Base-by-base conservation (phyloP, 768 basidiomycete species). In the Myochromella boudieri region DNA sequence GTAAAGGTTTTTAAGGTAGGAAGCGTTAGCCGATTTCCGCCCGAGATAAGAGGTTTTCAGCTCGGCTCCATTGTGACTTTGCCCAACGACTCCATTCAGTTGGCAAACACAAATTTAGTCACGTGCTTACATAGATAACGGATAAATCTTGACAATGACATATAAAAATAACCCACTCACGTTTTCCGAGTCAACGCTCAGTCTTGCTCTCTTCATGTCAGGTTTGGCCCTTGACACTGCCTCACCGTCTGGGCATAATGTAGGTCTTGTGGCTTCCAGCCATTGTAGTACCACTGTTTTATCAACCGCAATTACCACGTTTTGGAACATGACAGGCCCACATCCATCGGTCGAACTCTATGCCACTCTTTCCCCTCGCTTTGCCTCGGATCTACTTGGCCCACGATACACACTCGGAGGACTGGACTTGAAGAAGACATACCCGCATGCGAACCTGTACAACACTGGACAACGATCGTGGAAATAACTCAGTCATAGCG, bases 41-140 rank as follows among this genome's bases (percentile, higher is more conserved):
- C 53, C 48, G 55, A 57, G 55, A 57, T 57, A 57, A 57, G 55
- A 49, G 46, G 33, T 42, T 41, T 38, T 32, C 29, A 22, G 26
- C 22, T 17, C 32, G 33, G 33, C 32, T 44, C 29, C 6, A 20
- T 31, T 27, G 22, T 17, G 15, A 26, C 22, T 25, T 25, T 42
- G 12, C 5, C 33, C 18, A 34, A 22, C 20, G 42, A 5, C 29
- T 24, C 14, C 17, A 42, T 46, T 46, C 41, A 31, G 44, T 38
- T 22, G 15, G 18, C 25, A 37, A 37, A 29, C 36, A 25, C 5
- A 39, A 18, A 8, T 7, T 29, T 31, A 10, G 18, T 46, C 27
- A 29, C 42, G 42, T 43, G 42, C 26, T 6, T 12, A n/a, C 32
- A 26, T n/a, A 38, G 44, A 46, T 46, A 46, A 46, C 44, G 34